Percentiles rank a stretch among this genome's conserved stretches.
phyloP scores from a whole-genome alignment of 371 early-diverging fungal species.

The Mortierella sp. region DNA sequence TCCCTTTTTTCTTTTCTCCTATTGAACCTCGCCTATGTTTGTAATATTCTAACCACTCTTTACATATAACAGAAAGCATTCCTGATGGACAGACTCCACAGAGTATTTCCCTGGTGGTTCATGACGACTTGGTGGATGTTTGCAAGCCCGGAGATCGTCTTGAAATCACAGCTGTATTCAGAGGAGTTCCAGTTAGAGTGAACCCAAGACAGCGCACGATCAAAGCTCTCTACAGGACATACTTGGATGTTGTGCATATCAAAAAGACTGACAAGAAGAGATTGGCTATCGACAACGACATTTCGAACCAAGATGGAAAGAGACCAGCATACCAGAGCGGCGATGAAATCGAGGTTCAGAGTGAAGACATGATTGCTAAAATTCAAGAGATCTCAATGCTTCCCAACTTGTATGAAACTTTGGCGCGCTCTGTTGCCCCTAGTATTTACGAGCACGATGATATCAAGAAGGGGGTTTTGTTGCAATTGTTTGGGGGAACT shows the following conservation, averaged over 20 bases:
- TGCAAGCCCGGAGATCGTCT: constrained; percentile 98
- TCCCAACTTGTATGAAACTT: constrained; percentile 82
- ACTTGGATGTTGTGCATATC: constrained; percentile 96
- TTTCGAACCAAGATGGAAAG: constrained; percentile 42
- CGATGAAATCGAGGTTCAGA: constrained; percentile 72
- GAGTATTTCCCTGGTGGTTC: constrained; percentile 92
- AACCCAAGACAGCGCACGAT: constrained; percentile 94
- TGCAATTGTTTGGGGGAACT: constrained; percentile 99
- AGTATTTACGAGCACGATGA: constrained; percentile 98
- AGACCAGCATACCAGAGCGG: constrained; percentile 67
- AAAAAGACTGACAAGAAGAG: constrained; percentile 85
- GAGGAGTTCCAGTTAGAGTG: constrained; percentile 96
- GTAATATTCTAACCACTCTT: not conserved
- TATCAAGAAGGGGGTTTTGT: constrained; percentile 97
- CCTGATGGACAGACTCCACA: constrained; percentile 99
- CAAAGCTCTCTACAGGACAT: constrained; percentile 96
- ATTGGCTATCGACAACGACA: constrained; percentile 56
- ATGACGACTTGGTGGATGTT: constrained; percentile 97
- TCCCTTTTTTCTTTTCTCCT: too few species aligned
- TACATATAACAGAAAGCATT: constrained; percentile 78
- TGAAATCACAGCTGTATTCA: constrained; percentile 97
- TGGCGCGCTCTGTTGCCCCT: constrained; percentile 93
- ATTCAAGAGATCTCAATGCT: constrained; percentile 72
- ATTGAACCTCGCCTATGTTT: not conserved
- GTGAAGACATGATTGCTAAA: constrained; percentile 72